Percentiles rank a stretch among this genome's conserved stretches.
Evolutionary conservation across 208 protist genomes (phyloP).

Genomic region (Trichomonas gallinae): DNA sequence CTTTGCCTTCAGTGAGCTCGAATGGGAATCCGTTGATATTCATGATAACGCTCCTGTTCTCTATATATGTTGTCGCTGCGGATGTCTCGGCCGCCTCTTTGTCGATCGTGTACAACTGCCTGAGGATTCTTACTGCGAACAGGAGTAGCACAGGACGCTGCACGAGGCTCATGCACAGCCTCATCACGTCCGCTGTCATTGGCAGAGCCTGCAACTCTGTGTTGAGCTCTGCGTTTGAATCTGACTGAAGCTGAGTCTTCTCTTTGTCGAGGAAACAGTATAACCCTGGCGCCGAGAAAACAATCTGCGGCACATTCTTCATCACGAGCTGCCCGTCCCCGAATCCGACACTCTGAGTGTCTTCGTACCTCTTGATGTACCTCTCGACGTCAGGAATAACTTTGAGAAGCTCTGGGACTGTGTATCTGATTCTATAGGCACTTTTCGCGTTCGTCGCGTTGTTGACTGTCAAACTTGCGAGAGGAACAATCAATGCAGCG

Average conservation of each 20-base stretch:
- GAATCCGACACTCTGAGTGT: neutral
- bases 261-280: neutral
- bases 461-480: neutral
- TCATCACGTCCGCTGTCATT: neutral
- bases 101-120: neutral
- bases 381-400: neutral
- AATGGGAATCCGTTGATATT: neutral
- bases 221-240: neutral
- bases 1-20: neutral
- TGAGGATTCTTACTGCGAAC: neutral
- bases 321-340: neutral
- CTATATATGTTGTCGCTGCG: neutral
- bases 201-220: neutral
- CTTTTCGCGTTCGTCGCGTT: neutral
- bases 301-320: neutral
- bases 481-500: neutral
- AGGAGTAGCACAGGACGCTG: neutral
- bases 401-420: neutral
- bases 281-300: neutral
- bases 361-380: neutral
- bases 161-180: neutral
- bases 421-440: neutral
- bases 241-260: neutral
- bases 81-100: neutral
- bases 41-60: neutral